A percentile compares a stretch with the other conserved stretches of the same genome.
phyloP scores from a whole-genome alignment of 179 eudicot genomes.

The Silene noctiflora region DNA sequence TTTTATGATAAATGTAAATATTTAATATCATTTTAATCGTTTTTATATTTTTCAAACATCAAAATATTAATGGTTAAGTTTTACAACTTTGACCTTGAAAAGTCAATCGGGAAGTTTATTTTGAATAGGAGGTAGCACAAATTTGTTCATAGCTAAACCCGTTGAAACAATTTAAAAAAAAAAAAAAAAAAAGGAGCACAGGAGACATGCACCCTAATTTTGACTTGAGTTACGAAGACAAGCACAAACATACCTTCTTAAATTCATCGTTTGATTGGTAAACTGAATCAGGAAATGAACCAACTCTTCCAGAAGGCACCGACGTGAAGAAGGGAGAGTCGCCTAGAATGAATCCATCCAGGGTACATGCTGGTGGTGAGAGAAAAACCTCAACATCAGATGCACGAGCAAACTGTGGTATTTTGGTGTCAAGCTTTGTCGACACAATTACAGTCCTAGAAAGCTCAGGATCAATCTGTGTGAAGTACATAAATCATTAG shows the following conservation, averaged over 20 bases:
- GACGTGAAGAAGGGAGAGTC: constrained; percentile 98
- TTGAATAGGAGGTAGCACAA: too few relatives aligned
- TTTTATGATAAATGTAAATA: too few relatives aligned
- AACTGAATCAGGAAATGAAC: constrained; percentile 78
- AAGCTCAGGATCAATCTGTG: constrained; percentile 95
- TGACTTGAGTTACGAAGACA: neutral
- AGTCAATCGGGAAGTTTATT: too few relatives aligned
- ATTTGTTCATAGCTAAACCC: neutral
- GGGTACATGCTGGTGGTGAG: constrained; percentile 73
- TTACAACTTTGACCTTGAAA: too few relatives aligned
- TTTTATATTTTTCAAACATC: too few relatives aligned
- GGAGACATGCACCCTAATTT: neutral
- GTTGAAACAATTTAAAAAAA: neutral
- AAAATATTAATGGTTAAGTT: too few relatives aligned
- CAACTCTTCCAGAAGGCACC: constrained; percentile 99
- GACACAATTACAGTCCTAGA: constrained; percentile 93
- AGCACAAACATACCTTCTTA: constrained; percentile 61
- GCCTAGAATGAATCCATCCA: constrained; percentile 88
- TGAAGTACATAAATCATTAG: constrained; percentile 12
- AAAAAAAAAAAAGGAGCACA: neutral
- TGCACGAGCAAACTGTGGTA: constrained; percentile 96
- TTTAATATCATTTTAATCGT: too few relatives aligned
- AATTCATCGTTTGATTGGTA: constrained; percentile 86
- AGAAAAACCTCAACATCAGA: constrained; percentile 99
- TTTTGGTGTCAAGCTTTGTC: constrained; percentile 93